phyloP scores from a whole-genome alignment of 140 eudicot species.

The Ambrosia hybrid region DNA sequence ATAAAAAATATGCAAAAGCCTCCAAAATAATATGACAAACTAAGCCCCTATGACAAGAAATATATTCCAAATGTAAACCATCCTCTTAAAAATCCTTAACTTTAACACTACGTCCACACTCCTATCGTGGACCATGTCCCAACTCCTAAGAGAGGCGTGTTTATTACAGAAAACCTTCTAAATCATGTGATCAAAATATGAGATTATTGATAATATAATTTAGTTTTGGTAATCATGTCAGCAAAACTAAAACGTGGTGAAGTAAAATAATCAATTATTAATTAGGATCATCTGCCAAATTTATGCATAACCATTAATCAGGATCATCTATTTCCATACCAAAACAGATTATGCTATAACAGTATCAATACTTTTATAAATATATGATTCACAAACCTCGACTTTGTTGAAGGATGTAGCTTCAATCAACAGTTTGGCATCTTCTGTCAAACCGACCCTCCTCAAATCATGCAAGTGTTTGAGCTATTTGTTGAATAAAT shows the following conservation, averaged over 20 bases:
- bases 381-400: slow-evolving; percentile 23
- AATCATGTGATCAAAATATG: background rate
- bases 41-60: no score
- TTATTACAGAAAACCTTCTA: no score
- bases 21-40: no score
- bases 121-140: no score
- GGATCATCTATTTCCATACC: slow-evolving; percentile 13
- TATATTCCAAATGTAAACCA: no score
- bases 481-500: slow-evolving; percentile 55
- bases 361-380: background rate
- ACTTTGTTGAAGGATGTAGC: slow-evolving; percentile 21
- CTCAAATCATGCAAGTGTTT: slow-evolving; percentile 59
- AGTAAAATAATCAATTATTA: no score
- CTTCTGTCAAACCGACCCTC: slow-evolving; percentile 42
- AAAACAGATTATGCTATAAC: slow-evolving; percentile 10
- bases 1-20: no score
- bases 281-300: slow-evolving; percentile 2
- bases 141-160: no score
- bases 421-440: slow-evolving; percentile 33
- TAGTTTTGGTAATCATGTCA: slow-evolving; percentile 1
- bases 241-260: background rate
- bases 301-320: background rate
- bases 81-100: no score
- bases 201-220: no score
- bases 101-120: no score